A percentile compares a stretch with the other conserved stretches of the same genome.
phyloP scores from a whole-genome alignment of 2,329 filamentous ascomycete species.

The Trichoderma harzianum region DNA sequence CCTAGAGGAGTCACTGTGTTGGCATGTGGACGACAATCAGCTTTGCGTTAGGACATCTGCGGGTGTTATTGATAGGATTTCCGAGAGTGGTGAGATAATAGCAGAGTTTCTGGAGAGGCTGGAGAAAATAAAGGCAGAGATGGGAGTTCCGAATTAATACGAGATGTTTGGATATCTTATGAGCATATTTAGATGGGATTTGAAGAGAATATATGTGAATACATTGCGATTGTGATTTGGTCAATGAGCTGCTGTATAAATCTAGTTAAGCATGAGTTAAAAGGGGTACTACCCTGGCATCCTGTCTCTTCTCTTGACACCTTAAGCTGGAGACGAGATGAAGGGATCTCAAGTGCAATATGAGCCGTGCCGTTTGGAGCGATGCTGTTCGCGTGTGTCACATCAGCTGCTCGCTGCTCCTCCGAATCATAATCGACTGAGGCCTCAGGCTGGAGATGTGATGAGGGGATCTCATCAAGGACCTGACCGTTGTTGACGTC shows the following conservation, averaged over 20 bases:
- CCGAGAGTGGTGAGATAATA: not conserved
- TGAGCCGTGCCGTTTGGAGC: too few species aligned
- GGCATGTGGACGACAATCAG: not conserved
- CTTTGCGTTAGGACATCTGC: not conserved
- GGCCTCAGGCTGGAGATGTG: too few species aligned
- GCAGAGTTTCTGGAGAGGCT: not conserved
- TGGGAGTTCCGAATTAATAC: not conserved
- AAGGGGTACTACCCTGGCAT: too few species aligned
- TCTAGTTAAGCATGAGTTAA: not conserved
- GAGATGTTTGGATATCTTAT: not conserved
- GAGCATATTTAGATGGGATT: not conserved
- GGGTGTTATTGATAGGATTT: not conserved
- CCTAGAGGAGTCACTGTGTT: not conserved
- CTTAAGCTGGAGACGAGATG: too few species aligned
- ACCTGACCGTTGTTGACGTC: not conserved
- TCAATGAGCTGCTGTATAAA: not conserved
- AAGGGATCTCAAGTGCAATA: too few species aligned
- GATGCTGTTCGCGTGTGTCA: too few species aligned
- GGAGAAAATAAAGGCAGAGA: not conserved
- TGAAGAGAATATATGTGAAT: not conserved
- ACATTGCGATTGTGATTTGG: not conserved
- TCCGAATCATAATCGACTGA: too few species aligned
- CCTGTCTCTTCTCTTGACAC: too few species aligned
- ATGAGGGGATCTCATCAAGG: too few species aligned
- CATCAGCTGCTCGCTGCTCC: too few species aligned